phyloP scores from a whole-genome alignment of 2,329 filamentous ascomycete genomes.

The Penicillium sp. region DNA sequence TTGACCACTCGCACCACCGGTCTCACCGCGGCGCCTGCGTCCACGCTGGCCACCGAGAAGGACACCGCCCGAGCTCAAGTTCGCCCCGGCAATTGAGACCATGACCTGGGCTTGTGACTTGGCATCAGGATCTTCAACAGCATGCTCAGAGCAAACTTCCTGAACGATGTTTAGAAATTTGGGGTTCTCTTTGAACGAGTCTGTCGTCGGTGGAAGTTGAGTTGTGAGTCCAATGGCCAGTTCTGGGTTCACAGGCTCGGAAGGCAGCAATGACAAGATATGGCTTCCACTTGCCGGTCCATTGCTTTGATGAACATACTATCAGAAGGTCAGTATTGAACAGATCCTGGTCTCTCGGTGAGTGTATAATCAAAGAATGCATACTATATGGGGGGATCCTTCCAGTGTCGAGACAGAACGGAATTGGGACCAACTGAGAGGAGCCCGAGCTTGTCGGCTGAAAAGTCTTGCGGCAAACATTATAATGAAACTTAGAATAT shows the following conservation, averaged over 20 bases:
- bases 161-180: constrained; percentile 60
- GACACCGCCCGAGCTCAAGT: constrained; percentile 53
- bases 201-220: constrained; percentile 58
- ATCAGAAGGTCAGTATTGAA: constrained; percentile 16
- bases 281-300: constrained; percentile 39
- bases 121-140: constrained; percentile 58
- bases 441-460: constrained; percentile 20
- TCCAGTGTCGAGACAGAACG: constrained; percentile 42
- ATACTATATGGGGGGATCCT: constrained; percentile 43
- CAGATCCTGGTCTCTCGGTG: not conserved
- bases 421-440: constrained; percentile 26
- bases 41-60: constrained; percentile 44
- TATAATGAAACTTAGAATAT: not conserved
- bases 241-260: constrained; percentile 53
- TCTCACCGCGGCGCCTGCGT: constrained; percentile 39
- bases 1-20: constrained; percentile 58
- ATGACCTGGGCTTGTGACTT: constrained; percentile 62
- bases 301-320: constrained; percentile 56
- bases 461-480: constrained; percentile 31
- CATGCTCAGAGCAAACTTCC: constrained; percentile 56
- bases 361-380: constrained; percentile 10
- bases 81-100: constrained; percentile 59
- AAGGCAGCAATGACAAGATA: constrained; percentile 60
- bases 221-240: constrained; percentile 59
- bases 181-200: constrained; percentile 59